Evolutionary conservation across 1,284 basidiomycete species (phyloP), one percentile per base, ranked within the genome.

Genomic region (Microbotryum intermedium): DNA sequence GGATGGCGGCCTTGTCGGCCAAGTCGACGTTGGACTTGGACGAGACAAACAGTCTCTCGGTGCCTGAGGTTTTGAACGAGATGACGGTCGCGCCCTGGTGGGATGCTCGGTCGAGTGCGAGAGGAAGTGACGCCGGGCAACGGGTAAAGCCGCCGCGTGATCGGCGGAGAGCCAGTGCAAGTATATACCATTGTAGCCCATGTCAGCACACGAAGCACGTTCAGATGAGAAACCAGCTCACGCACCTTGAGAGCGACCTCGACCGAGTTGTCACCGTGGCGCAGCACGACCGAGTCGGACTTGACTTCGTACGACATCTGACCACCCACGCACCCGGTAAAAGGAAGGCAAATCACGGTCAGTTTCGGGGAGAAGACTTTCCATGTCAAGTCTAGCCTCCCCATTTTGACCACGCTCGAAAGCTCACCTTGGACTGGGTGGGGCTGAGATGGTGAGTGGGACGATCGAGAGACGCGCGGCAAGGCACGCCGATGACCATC

Each of bases 31-130:
- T 26, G 28, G 66, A 66, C 49, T 64, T 66, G 39, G 57, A 54
- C 7, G 69, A 70, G 50, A 60, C 57, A 63, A 73, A 73, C 23
- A 73, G 60, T 25, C 65, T 61, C 53, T 73, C 70, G 39, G 45
- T 44, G 16, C 64, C 65, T 29, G 53, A 50, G 29, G 60, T 55
- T 9, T 53, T 30, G 67, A 67, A 71, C n/a, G 61, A 64, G 54
- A 56, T 45, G 18, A 71, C 65, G 50, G 68, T 71, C 1, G 70
- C 70, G 25, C 70, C 70, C 53, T 43, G 43, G 23, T 28, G 28
- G 21, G 51, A 49, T 9, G 25, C 28, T 2, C 49, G 1, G 16
- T 30, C 49, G 42, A 56, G 53, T 2, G n/a, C 49, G 48, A 7
- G 59, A 53, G 8, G 50, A 30, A 6, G n/a, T 44, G 28, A 61